phyloP scores from a whole-genome alignment of 139 green algal species.

The Coelastrella sp. region DNA sequence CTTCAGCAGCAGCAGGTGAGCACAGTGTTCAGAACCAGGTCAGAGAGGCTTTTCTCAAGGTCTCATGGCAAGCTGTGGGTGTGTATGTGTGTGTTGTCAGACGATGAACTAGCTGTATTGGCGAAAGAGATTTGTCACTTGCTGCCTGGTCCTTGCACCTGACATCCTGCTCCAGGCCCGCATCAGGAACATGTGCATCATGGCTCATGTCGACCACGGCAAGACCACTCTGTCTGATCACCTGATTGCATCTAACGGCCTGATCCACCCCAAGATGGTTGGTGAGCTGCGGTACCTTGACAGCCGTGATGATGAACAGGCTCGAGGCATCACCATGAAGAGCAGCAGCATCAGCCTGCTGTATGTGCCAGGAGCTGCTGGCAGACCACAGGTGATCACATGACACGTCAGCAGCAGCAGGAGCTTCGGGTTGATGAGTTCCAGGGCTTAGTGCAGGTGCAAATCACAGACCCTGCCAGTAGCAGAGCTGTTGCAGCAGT shows the following conservation, averaged over 20 bases:
- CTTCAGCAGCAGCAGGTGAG: constrained; percentile 58
- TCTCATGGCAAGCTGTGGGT: not conserved
- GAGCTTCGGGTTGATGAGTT: not conserved
- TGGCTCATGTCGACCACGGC: constrained; percentile 99
- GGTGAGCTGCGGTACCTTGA: constrained; percentile 93
- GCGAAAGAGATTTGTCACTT: not conserved
- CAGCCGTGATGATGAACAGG: constrained; percentile 95
- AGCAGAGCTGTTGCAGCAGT: constrained; percentile 17
- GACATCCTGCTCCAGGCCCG: constrained; percentile 64
- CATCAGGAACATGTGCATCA: constrained; percentile 97
- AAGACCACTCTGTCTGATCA: constrained; percentile 98
- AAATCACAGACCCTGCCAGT: too few species aligned
- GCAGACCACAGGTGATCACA: constrained; percentile 61
- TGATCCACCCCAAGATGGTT: constrained; percentile 95
- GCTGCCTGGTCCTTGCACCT: not conserved
- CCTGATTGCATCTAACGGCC: constrained; percentile 96
- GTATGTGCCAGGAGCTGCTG: constrained; percentile 75
- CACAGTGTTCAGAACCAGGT: not conserved
- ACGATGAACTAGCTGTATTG: too few species aligned
- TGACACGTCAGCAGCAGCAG: constrained; percentile 16
- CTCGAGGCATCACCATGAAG: constrained; percentile 99
- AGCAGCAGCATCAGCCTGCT: constrained; percentile 93
- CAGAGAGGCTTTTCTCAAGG: not conserved
- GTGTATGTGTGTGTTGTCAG: too few species aligned
- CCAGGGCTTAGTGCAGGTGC: too few species aligned